Base-by-base conservation (phyloP, 345 rosid species). In the Angophora floribunda region DNA sequence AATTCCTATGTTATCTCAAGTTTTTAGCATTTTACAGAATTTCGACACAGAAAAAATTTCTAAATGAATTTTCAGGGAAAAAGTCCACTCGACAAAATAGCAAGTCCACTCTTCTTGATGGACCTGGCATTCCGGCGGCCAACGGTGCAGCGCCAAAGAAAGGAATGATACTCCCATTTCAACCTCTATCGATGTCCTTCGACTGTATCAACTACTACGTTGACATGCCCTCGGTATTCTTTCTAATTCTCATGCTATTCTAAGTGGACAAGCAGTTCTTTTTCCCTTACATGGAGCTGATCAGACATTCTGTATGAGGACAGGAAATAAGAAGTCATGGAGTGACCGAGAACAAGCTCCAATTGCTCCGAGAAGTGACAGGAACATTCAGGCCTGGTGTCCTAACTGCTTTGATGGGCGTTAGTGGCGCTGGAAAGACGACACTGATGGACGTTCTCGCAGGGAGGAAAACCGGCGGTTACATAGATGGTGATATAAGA, bases 341-440 rank as follows among this genome's bases (percentile, higher is more conserved):
- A 67, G 94, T 96, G 53, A 41, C 91, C 36, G 95, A 93, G 88
- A 94, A 95, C 90, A 96, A 84, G 93, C 92, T 97, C 15, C 99
- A 95, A 84, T 93, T 96, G 5, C 96, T 97, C 50, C 89, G 92
- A 85, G 96, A 91, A 89, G 97, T 95, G 87, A 95, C 99, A 10
- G 93, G 99, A 30, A 94, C 96, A 87, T 97, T 97, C 91, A 94
- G 97, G 91, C 99, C 99, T 12, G 98, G 99, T 88, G 94, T 97
- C 32, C 94, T 97, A 85, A 95, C 99, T 44, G 99, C 99, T 86
- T 86, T 97, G 63, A 97, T 97, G 99, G 99, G 99, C 87, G 98
- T 96, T n/a, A 96, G 99, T 89, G 99, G 99, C 89, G 99, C 99
- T 6, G 99, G 99, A 88, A 97, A 97, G 94, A 97, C 99, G 0